Base-by-base conservation (phyloP, 176 grass and related monocot species). In the Carex cristatella region DNA sequence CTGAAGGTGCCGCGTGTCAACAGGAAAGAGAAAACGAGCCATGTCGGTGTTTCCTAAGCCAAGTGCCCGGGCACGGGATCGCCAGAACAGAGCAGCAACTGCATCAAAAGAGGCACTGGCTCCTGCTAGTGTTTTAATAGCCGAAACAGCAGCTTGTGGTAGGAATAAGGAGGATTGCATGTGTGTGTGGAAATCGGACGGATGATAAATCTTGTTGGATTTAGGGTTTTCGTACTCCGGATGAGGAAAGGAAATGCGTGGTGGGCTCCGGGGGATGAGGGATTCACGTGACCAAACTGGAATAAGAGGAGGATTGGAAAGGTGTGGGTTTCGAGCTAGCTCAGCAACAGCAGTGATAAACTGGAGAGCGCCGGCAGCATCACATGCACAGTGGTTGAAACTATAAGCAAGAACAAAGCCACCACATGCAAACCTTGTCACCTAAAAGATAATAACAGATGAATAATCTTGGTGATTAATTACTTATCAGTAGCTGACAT, bases 311-410 rank as follows among this genome's bases (percentile, higher is more conserved):
- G 69, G 69, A 10, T 23, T 3, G 3, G 16, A 12, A 46, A 73
- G 40, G 16, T 27, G 8, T n/a, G 69, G 69, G 14, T 73, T 73
- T 49, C 18, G 67, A 73, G 69, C 7, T 1, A 73, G 7, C 31
- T 73, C 69, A 2, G 40, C 69, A 10, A 73, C 40, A 46, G 40
- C 42, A 23, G 69, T 48, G 40, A 73, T 48, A 42, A 73, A 73
- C n/a, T 73, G 69, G 69, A 73, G 69, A 73, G 69, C 69, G 11
- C 69, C 69, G 11, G 69, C 69, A 3, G 69, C 37, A 10, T 46
- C 69, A 2, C 69, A 73, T 49, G 3, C 38, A 48, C 69, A 73
- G 69, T 73, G 69, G 69, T 73, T 73, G 69, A 73, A 73, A 46
- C 8, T 73, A 19, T 73, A 73, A 73, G 42, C 69, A 73, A 73